These are phyloP conservation scores for Chrysoporthe deuterocubensis DNA, from an alignment of 2,329 filamentous ascomycete species.

Conservation along the genomic window DNA sequence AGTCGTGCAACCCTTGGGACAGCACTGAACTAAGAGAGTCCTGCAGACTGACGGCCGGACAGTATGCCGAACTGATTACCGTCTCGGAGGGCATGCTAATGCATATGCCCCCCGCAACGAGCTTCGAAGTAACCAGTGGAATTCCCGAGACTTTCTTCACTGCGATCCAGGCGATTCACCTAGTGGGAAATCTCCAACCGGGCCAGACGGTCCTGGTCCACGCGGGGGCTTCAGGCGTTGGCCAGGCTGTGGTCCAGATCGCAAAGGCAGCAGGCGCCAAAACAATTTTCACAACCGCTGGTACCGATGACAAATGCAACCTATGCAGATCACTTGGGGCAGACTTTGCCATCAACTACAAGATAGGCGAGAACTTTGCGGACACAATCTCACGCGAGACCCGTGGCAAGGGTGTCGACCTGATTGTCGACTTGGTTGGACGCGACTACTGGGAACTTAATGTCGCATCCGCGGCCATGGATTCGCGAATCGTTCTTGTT, in stretches of 20 bases:
- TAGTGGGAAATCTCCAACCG: slow-evolving; percentile 21
- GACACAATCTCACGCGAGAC: slow-evolving; percentile 14
- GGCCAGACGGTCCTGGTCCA: slow-evolving; percentile 18
- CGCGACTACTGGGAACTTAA: slow-evolving; percentile 6
- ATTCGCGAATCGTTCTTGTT: background rate
- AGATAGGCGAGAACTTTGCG: background rate
- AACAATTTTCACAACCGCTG: slow-evolving; percentile 10
- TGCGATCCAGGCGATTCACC: slow-evolving; percentile 18
- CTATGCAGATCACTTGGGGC: slow-evolving; percentile 1
- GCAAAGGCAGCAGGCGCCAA: slow-evolving; percentile 17
- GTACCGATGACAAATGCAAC: slow-evolving; percentile 5
- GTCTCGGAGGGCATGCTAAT: slow-evolving; percentile 7
- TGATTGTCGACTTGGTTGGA: slow-evolving; percentile 26
- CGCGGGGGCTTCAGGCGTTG: slow-evolving; percentile 15
- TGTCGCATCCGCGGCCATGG: slow-evolving; percentile 12
- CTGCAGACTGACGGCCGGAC: background rate
- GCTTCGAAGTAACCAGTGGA: background rate
- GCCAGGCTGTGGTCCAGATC: slow-evolving; percentile 14
- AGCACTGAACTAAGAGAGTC: too few species aligned
- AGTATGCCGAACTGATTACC: slow-evolving; percentile 10
- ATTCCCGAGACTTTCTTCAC: slow-evolving; percentile 21
- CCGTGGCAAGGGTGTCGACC: slow-evolving; percentile 16
- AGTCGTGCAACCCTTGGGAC: background rate
- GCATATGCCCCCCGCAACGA: slow-evolving; percentile 3
- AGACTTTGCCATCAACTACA: slow-evolving; percentile 9